Conservation (phyloP, 768 basidiomycete genomes). For the Kwoniella dejecticola region DNA sequence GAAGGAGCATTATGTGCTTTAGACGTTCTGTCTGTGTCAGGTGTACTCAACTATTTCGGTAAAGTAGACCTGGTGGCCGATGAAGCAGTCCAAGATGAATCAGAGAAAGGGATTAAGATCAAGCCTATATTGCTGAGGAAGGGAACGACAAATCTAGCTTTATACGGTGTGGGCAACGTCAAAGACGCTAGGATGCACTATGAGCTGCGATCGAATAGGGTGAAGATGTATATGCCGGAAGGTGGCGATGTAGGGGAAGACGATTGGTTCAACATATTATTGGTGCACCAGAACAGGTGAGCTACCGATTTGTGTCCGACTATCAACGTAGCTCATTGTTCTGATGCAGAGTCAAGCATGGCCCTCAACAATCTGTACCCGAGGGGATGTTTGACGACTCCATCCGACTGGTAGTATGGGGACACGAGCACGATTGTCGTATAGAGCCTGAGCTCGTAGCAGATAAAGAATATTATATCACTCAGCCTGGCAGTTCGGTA, state of each 20-base stretch:
- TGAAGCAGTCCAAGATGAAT: slow-evolving; percentile 66
- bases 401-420: slow-evolving; percentile 92
- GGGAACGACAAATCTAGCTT: slow-evolving; percentile 78
- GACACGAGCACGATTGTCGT: slow-evolving; percentile 97
- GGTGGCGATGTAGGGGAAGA: slow-evolving; percentile 67
- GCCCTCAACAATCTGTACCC: slow-evolving; percentile 89
- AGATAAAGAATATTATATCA: slow-evolving; percentile 86
- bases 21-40: slow-evolving; percentile 89
- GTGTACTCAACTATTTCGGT: slow-evolving; percentile 96
- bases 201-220: slow-evolving; percentile 88
- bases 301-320: neutral
- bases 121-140: slow-evolving; percentile 88
- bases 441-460: slow-evolving; percentile 87
- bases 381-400: slow-evolving; percentile 97
- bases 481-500: slow-evolving; percentile 91
- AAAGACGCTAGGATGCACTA: slow-evolving; percentile 96
- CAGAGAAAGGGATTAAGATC: slow-evolving; percentile 72
- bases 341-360: slow-evolving; percentile 77
- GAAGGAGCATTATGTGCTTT: slow-evolving; percentile 94
- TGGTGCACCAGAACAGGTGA: slow-evolving; percentile 95
- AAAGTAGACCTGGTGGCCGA: slow-evolving; percentile 81
- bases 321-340: slow-evolving; percentile 1
- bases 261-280: slow-evolving; percentile 90
- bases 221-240: slow-evolving; percentile 90
- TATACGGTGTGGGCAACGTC: slow-evolving; percentile 96